phyloP scores from a whole-genome alignment of 1,139 yeast species.

The Nakaseomyces bracarensis region DNA sequence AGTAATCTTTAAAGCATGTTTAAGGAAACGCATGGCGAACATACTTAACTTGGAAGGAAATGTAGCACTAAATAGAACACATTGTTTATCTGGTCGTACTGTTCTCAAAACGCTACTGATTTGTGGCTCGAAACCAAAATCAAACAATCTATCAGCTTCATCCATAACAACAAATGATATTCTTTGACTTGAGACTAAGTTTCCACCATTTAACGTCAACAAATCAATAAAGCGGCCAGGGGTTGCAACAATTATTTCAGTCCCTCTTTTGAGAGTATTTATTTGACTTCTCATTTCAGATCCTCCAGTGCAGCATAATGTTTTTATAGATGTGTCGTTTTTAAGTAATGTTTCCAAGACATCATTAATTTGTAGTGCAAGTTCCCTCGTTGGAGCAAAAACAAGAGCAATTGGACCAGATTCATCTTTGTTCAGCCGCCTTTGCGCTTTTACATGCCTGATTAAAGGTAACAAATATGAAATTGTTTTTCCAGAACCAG shows the following conservation, averaged over 20 bases:
- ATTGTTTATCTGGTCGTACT: conserved; percentile 80
- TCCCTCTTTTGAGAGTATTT: conserved; percentile 68
- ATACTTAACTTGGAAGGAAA: conserved; percentile 75
- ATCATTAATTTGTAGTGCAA: conserved; percentile 74
- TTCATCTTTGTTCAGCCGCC: conserved; percentile 43
- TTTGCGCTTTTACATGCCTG: conserved; percentile 71
- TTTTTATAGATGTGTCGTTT: conserved; percentile 39
- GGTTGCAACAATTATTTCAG: conserved; percentile 81
- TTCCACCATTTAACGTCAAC: conserved; percentile 74
- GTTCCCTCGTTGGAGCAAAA: conserved; percentile 87
- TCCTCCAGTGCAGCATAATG: conserved; percentile 92
- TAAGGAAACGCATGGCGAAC: conserved; percentile 57
- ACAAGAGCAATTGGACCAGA: conserved; percentile 74
- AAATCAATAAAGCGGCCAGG: conserved; percentile 94
- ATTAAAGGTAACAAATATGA: conserved; percentile 79
- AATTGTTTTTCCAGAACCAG: conserved; percentile 94
- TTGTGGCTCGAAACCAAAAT: conserved; percentile 97
- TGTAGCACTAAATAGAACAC: conserved; percentile 92
- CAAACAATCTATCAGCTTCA: conserved; percentile 97
- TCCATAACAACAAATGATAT: conserved; percentile 81
- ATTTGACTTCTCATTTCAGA: conserved; percentile 72
- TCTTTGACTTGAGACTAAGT: conserved; percentile 59
- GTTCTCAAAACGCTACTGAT: conserved; percentile 72
- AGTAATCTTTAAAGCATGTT: conserved; percentile 62
- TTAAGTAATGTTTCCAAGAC: conserved; percentile 56